Conservation (phyloP, 83 land plant genomes). For the Thuja plicata region DNA sequence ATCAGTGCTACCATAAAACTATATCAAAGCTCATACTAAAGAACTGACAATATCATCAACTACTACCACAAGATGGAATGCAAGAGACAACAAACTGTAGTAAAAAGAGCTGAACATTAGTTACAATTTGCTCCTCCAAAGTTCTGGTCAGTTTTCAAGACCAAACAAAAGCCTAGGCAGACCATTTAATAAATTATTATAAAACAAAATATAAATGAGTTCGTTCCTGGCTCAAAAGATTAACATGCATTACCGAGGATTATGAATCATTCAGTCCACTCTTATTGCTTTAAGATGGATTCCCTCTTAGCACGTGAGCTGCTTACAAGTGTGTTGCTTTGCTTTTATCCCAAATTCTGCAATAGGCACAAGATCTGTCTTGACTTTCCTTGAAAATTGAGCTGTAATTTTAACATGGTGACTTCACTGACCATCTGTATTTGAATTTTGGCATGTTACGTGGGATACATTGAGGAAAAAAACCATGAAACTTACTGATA, state of each 20-base stretch:
- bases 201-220: neutral
- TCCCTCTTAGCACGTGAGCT: neutral
- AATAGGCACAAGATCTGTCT: neutral
- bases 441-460: neutral
- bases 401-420: neutral
- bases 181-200: neutral
- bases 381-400: neutral
- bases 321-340: neutral
- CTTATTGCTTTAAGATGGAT: neutral
- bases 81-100: neutral
- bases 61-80: neutral
- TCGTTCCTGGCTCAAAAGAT: neutral
- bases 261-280: neutral
- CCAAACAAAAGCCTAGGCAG: neutral
- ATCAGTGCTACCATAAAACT: neutral
- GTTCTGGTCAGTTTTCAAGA: neutral
- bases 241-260: neutral
- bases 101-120: neutral
- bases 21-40: neutral
- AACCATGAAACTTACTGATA: neutral
- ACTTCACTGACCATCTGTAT: neutral
- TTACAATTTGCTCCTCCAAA: neutral
- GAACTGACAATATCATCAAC: neutral
- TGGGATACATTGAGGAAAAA: neutral
- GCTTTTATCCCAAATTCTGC: neutral